phyloP scores from a whole-genome alignment of 1,139 yeast species.

The Torulaspora pretoriensis region DNA sequence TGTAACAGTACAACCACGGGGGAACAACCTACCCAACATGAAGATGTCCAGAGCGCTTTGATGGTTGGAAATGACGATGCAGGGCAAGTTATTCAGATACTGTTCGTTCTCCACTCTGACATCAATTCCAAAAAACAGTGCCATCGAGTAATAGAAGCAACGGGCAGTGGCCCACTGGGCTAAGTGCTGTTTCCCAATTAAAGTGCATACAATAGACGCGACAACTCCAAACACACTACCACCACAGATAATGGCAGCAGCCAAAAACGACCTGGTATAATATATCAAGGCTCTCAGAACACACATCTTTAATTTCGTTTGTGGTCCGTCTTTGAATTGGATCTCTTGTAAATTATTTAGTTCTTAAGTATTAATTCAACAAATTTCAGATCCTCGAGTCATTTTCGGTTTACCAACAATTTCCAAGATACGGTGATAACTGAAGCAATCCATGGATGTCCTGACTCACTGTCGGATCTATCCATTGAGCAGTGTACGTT shows the following conservation, averaged over 20 bases:
- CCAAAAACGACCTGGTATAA: constrained; percentile 51
- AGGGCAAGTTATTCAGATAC: constrained; percentile 57
- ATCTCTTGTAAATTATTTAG: background rate
- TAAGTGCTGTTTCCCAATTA: constrained; percentile 70
- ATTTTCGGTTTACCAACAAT: constrained; percentile 9
- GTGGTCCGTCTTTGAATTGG: background rate
- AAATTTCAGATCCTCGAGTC: constrained; percentile 5
- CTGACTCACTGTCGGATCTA: constrained; percentile 30
- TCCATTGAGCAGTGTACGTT: constrained; percentile 28
- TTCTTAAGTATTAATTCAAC: constrained; percentile 4
- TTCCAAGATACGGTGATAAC: background rate
- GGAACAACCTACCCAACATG: constrained; percentile 76
- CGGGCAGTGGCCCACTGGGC: constrained; percentile 92
- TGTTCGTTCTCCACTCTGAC: constrained; percentile 64
- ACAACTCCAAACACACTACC: constrained; percentile 74
- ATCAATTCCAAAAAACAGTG: constrained; percentile 60
- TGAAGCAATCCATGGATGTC: constrained; percentile 24
- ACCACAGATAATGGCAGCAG: constrained; percentile 49
- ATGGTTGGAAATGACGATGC: constrained; percentile 82
- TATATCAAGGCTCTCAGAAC: constrained; percentile 40
- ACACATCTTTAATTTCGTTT: background rate
- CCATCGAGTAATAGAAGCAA: constrained; percentile 61
- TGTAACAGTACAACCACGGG: constrained; percentile 86
- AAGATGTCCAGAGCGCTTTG: constrained; percentile 85
- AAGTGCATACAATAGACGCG: constrained; percentile 62